phyloP scores from a whole-genome alignment of 257 asterid species.

The Fraxinus cuspidata region DNA sequence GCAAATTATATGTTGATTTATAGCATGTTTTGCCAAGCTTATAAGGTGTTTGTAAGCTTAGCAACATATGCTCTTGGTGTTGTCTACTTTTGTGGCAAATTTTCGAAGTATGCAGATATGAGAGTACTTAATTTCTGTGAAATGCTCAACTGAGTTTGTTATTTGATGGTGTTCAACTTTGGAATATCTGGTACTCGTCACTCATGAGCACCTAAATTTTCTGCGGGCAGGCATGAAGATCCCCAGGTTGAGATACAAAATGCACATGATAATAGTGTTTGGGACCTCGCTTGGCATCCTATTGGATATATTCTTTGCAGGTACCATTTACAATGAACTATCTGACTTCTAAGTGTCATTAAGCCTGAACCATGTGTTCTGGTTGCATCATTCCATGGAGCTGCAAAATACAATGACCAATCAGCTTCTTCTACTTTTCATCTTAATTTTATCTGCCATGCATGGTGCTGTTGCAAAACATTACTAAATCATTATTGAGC shows the following conservation, averaged over 20 bases:
- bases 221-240: constrained; percentile 75
- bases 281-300: constrained; percentile 99
- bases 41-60: too few relatives aligned
- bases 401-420: constrained; percentile 1
- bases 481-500: neutral
- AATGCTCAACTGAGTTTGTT: neutral
- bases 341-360: neutral
- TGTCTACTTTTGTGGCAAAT: neutral
- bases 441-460: constrained; percentile 8
- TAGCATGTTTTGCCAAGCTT: neutral
- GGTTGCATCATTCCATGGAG: constrained; percentile 2
- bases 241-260: constrained; percentile 92
- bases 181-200: constrained; percentile 19
- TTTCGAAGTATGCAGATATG: neutral
- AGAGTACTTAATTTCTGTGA: neutral
- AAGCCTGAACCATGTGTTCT: neutral
- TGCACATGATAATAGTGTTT: constrained; percentile 95
- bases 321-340: constrained; percentile 33
- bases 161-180: constrained; percentile 19
- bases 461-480: neutral
- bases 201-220: constrained; percentile 27
- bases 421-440: constrained; percentile 6
- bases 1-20: neutral
- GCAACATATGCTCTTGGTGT: neutral
- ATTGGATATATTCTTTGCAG: constrained; percentile 96